Evolutionary conservation across 768 basidiomycete species (phyloP).

Genomic region (Ramaria rubella): DNA sequence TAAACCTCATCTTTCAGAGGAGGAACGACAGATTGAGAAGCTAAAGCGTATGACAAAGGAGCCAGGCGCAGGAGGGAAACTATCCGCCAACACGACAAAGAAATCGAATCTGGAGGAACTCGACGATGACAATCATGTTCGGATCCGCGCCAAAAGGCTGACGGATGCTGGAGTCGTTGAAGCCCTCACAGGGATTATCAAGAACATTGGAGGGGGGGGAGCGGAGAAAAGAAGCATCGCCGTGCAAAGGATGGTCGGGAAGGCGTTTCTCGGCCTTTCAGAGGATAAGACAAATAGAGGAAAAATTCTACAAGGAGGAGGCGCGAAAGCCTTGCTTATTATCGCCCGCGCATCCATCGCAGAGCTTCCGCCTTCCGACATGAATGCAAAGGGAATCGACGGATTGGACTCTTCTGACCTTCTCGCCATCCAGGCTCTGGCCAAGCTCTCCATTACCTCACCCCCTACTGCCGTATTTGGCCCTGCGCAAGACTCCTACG

Average conservation of each 20-base stretch:
- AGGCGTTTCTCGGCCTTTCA: slow-evolving; percentile 60
- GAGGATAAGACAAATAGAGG: slow-evolving; percentile 77
- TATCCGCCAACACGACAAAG: slow-evolving; percentile 9
- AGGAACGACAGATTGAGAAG: slow-evolving; percentile 77
- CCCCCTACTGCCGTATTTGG: slow-evolving; percentile 90
- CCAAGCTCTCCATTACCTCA: slow-evolving; percentile 89
- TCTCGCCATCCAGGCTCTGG: slow-evolving; percentile 76
- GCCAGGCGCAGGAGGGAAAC: slow-evolving; percentile 15
- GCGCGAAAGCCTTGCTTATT: slow-evolving; percentile 55
- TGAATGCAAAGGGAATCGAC: slow-evolving; percentile 20
- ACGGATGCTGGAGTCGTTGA: slow-evolving; percentile 58
- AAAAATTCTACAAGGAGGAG: slow-evolving; percentile 69
- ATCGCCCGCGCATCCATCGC: slow-evolving; percentile 44
- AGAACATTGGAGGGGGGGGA: slow-evolving; percentile 25
- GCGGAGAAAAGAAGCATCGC: not conserved
- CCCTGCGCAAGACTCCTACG: slow-evolving; percentile 64
- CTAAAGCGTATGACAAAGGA: slow-evolving; percentile 67
- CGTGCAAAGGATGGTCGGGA: slow-evolving; percentile 39
- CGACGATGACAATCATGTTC: slow-evolving; percentile 65
- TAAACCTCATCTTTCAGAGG: slow-evolving; percentile 64
- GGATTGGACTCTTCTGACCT: slow-evolving; percentile 41
- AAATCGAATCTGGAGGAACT: slow-evolving; percentile 28
- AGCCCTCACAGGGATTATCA: slow-evolving; percentile 51
- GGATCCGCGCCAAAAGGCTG: slow-evolving; percentile 48
- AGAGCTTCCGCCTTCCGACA: slow-evolving; percentile 26